A percentile compares a stretch with the other conserved stretches of the same genome.
These are phyloP conservation scores for Microbotryomycetes sp. DNA, from an alignment of 1,284 basidiomycete species.

Conservation along the genomic window DNA sequence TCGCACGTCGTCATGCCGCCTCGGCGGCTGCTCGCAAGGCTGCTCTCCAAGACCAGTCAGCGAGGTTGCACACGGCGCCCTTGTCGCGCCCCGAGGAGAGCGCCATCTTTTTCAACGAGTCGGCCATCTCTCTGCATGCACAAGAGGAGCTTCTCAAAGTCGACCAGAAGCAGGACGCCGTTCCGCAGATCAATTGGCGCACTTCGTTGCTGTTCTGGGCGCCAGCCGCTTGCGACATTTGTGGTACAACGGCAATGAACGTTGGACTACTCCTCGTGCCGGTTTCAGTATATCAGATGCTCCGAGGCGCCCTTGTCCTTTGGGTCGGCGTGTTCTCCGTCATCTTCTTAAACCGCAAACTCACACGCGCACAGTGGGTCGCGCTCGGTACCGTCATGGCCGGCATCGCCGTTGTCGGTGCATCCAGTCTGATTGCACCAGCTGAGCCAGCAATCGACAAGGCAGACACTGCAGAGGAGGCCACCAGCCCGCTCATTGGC, in stretches of 20 bases:
- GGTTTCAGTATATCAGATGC: constrained; percentile 88
- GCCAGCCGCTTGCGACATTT: constrained; percentile 37
- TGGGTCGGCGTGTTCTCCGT: constrained; percentile 93
- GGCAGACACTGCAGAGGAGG: constrained; percentile 46
- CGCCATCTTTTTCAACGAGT: constrained; percentile 14
- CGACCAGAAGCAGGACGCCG: background rate
- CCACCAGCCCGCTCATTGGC: constrained; percentile 45
- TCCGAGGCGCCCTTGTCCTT: constrained; percentile 88
- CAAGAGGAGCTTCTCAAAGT: background rate
- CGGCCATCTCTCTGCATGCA: constrained; percentile 11
- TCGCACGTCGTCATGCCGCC: background rate
- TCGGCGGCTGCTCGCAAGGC: constrained; percentile 2
- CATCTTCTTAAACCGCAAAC: constrained; percentile 73
- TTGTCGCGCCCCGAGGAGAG: constrained; percentile 23
- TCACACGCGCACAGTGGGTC: constrained; percentile 60
- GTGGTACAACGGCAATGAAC: constrained; percentile 38
- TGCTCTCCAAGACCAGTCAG: background rate
- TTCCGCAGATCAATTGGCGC: background rate
- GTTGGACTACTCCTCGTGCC: constrained; percentile 43
- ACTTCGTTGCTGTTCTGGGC: constrained; percentile 25
- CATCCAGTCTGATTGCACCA: constrained; percentile 71
- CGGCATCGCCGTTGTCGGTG: constrained; percentile 85
- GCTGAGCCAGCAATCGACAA: constrained; percentile 56
- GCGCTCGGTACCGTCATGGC: constrained; percentile 82
- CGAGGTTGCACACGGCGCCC: constrained; percentile 9